Evolutionary conservation across 1,284 basidiomycete genomes (phyloP), one percentile per base, ranked within the genome.

Genomic region (Heterobasidion occidentale): DNA sequence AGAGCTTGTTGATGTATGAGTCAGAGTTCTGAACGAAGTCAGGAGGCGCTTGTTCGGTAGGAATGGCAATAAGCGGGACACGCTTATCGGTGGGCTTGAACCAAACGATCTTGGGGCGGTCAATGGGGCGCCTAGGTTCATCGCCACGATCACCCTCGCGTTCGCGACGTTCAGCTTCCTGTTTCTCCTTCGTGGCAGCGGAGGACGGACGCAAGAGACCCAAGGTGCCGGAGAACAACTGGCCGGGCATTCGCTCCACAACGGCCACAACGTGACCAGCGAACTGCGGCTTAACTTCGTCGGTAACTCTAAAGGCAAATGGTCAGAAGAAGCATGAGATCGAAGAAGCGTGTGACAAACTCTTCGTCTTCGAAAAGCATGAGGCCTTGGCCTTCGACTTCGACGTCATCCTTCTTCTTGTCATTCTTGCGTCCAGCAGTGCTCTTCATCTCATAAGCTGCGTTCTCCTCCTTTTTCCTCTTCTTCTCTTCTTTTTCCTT

Each of bases 401-500:
- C 97, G 34, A 99, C 94, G 65, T 99, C 97, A 67, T 99, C 97
- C 75, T 98, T 98, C 80, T 98, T 98, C 84, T 99, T 99, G 77
- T 99, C 97, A 63, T 95, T 90, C 75, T 92, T 94, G 67, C 94
- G 89, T 52, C 85, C 86, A 36, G 79, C 79, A 53, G 77, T 78
- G 11, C 84, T 81, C 70, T 88, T 92, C 56, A 86, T 66, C 65
- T 94, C 92, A 70, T 93, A 97, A 0, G 91, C 90, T 17, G 92
- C 87, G 67, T 95, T 95, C 75, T 99, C 97, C 74, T 99, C 97
- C 82, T 99, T 99, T 42, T 97, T 97, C 67, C 94, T 83, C 79
- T 98, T 98, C 85, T 99, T 99, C 77, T 99, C 97, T 71, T 99
- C 96, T 77, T 99, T 99, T 76, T 99, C 97, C 76, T 98, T 98